phyloP scores from a whole-genome alignment of 495 filamentous ascomycete genomes.

The Penicillium arizonense region DNA sequence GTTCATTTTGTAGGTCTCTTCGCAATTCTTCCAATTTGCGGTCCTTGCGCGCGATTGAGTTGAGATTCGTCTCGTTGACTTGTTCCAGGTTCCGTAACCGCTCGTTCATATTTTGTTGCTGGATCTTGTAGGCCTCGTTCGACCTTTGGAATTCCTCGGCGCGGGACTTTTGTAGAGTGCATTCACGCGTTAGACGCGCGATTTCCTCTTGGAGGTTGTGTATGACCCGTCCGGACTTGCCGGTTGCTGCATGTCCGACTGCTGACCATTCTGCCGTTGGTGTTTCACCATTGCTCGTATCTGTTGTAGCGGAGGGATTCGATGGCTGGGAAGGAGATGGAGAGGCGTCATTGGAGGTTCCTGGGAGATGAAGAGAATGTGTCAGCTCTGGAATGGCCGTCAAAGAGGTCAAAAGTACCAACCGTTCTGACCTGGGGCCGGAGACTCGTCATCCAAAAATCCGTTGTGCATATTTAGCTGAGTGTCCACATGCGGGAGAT shows the following conservation, averaged over 20 bases:
- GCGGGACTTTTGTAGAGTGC: slow-evolving; percentile 67
- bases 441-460: slow-evolving; percentile 29
- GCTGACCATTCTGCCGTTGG: slow-evolving; percentile 66
- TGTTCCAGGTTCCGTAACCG: slow-evolving; percentile 62
- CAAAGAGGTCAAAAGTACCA: not conserved
- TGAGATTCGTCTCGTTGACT: slow-evolving; percentile 70
- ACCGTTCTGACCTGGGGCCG: slow-evolving; percentile 18
- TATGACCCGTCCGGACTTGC: slow-evolving; percentile 92
- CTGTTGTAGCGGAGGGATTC: slow-evolving; percentile 19
- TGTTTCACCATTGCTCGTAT: slow-evolving; percentile 31
- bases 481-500: slow-evolving; percentile 44
- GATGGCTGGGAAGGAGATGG: slow-evolving; percentile 5
- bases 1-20: slow-evolving; percentile 64
- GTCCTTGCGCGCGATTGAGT: slow-evolving; percentile 71
- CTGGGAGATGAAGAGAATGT: slow-evolving; percentile 23
- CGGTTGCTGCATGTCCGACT: slow-evolving; percentile 70
- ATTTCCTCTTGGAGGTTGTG: slow-evolving; percentile 87
- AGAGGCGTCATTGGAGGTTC: slow-evolving; percentile 4
- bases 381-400: slow-evolving; percentile 2
- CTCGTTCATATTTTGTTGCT: slow-evolving; percentile 63
- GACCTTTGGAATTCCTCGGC: slow-evolving; percentile 72
- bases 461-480: slow-evolving; percentile 47
- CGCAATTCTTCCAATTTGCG: slow-evolving; percentile 76
- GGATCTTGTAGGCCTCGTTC: slow-evolving; percentile 70
- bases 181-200: slow-evolving; percentile 77